These are phyloP conservation scores for Scutellaria barbata DNA, from an alignment of 257 asterid species.

Conservation along the genomic window DNA sequence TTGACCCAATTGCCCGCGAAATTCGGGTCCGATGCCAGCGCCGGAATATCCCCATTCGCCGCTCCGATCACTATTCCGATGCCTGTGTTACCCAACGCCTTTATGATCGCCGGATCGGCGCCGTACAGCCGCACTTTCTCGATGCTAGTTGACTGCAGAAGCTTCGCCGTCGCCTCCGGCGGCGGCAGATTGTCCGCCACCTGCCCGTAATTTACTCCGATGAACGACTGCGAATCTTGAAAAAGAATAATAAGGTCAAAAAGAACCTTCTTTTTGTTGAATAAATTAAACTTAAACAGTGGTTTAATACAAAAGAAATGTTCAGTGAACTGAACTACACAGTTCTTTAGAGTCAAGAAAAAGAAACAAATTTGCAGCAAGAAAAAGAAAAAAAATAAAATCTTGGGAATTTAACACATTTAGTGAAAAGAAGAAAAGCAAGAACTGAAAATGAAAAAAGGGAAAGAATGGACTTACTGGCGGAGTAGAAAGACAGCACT, in stretches of 20 bases:
- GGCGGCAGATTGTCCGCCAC: conserved; percentile 96
- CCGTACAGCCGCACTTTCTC: conserved; percentile 92
- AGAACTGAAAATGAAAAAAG: conserved; percentile 3
- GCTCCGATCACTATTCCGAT: conserved; percentile 92
- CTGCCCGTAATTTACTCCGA: conserved; percentile 87
- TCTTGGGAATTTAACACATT: not conserved
- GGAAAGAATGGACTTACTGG: conserved; percentile 34
- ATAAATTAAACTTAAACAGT: not conserved
- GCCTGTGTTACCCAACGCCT: conserved; percentile 78
- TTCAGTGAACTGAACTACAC: not conserved
- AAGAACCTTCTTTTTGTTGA: not conserved
- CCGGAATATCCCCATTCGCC: conserved; percentile 88
- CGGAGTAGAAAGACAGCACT: conserved; percentile 37
- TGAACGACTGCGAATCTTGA: conserved; percentile 74
- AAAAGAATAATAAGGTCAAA: not conserved
- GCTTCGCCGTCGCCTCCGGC: conserved; percentile 79
- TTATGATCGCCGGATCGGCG: conserved; percentile 79
- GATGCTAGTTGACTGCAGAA: conserved; percentile 73
- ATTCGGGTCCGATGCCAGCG: conserved; percentile 85
- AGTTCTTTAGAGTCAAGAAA: not conserved
- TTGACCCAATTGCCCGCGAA: conserved; percentile 87
- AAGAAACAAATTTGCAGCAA: not conserved
- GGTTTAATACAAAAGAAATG: not conserved
- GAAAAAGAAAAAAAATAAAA: not conserved
- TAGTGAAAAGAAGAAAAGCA: not conserved